A percentile compares a stretch with the other conserved stretches of the same genome.
Evolutionary conservation across 805 yeast genomes (phyloP).

Genomic region (Lipomyces sp.): DNA sequence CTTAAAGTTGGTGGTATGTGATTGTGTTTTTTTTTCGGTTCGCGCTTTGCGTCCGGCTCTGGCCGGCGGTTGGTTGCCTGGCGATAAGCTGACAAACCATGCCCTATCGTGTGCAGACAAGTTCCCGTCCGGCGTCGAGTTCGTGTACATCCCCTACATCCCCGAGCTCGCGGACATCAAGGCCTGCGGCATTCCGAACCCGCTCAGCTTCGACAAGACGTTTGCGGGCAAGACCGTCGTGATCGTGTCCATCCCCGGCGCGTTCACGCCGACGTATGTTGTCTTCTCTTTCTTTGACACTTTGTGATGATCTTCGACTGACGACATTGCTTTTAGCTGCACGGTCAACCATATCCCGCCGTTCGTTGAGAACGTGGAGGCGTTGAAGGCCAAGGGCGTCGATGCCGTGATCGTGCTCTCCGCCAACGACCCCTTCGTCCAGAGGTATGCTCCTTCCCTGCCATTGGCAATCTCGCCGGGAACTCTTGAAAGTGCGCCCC

Average conservation of each 20-base stretch:
- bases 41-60: too few species aligned
- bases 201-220: slow-evolving; percentile 39
- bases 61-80: too few species aligned
- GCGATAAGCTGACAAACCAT: too few species aligned
- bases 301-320: neutral
- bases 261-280: slow-evolving; percentile 68
- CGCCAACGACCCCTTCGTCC: slow-evolving; percentile 69
- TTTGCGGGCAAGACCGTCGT: slow-evolving; percentile 52
- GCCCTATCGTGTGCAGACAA: too few species aligned
- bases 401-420: slow-evolving; percentile 62
- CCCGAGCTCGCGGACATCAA: slow-evolving; percentile 34
- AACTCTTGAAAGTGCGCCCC: too few species aligned
- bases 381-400: slow-evolving; percentile 57
- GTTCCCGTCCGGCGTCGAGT: slow-evolving; percentile 38
- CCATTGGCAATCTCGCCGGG: neutral
- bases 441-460: slow-evolving; percentile 31
- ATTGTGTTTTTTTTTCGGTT: too few species aligned
- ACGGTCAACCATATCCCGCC: slow-evolving; percentile 70
- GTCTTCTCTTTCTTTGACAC: neutral
- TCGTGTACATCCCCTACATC: slow-evolving; percentile 38
- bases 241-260: slow-evolving; percentile 74
- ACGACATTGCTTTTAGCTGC: slow-evolving; percentile 40
- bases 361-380: slow-evolving; percentile 48
- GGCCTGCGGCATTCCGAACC: slow-evolving; percentile 43
- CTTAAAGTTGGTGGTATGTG: too few species aligned